A percentile compares a stretch with the other conserved stretches of the same genome.
phyloP scores from a whole-genome alignment of 2,329 filamentous ascomycete genomes.

The Fusarium zealandicum region DNA sequence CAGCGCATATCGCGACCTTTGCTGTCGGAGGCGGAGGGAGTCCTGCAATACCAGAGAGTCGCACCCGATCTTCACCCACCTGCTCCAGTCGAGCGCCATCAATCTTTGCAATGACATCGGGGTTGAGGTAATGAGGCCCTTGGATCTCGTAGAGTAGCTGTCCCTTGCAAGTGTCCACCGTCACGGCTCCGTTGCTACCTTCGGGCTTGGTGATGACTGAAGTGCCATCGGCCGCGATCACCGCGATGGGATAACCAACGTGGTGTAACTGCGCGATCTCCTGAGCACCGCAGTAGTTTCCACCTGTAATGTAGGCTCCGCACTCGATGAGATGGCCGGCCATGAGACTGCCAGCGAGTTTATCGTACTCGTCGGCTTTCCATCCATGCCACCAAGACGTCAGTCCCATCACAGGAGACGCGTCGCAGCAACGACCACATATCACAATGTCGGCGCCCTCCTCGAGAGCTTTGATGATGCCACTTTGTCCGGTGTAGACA shows the following conservation, averaged over 20 bases:
- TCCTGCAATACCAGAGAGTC: slow-evolving; percentile 48
- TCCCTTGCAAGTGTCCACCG: slow-evolving; percentile 38
- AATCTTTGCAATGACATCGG: slow-evolving; percentile 50
- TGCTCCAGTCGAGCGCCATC: slow-evolving; percentile 49
- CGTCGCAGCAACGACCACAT: slow-evolving; percentile 54
- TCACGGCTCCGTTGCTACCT: slow-evolving; percentile 51
- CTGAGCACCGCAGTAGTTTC: slow-evolving; percentile 57
- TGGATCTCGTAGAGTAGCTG: slow-evolving; percentile 55
- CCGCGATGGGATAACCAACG: slow-evolving; percentile 56
- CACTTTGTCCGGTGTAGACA: slow-evolving; percentile 59
- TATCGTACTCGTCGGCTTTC: slow-evolving; percentile 53
- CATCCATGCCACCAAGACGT: slow-evolving; percentile 61
- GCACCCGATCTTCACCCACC: slow-evolving; percentile 32
- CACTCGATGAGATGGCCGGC: slow-evolving; percentile 61
- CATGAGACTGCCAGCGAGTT: slow-evolving; percentile 55
- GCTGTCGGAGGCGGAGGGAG: slow-evolving; percentile 49
- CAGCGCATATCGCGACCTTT: slow-evolving; percentile 50
- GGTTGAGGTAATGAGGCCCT: slow-evolving; percentile 51
- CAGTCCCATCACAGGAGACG: slow-evolving; percentile 58
- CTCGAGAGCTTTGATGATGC: slow-evolving; percentile 49
- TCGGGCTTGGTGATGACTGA: slow-evolving; percentile 59
- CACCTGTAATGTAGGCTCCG: slow-evolving; percentile 58
- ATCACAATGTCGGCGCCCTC: slow-evolving; percentile 52
- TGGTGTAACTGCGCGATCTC: slow-evolving; percentile 30
- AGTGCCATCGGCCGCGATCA: slow-evolving; percentile 54